These are phyloP conservation scores for Coemansia sp. DNA, from an alignment of 192 early-diverging fungal genomes.

Conservation along the genomic window DNA sequence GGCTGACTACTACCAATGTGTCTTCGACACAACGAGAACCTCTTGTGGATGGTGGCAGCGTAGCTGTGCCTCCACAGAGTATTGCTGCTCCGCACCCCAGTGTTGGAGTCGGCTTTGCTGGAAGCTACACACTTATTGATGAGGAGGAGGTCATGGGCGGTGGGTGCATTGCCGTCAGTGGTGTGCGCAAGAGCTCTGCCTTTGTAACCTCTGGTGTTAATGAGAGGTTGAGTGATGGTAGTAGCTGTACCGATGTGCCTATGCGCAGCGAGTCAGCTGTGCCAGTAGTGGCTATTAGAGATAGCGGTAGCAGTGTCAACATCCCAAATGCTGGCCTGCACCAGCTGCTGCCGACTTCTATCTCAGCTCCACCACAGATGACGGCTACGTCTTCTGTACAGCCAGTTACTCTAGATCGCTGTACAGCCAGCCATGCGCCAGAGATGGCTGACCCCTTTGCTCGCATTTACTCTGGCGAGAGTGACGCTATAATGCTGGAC, in stretches of 20 bases:
- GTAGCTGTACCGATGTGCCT: constrained; percentile 2
- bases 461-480: background rate
- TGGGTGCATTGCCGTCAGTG: constrained; percentile 18
- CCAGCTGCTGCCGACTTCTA: background rate
- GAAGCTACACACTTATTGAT: background rate
- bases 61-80: background rate
- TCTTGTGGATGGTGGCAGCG: background rate
- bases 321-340: constrained; percentile 1
- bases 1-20: constrained; percentile 3
- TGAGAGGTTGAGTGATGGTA: background rate
- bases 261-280: constrained; percentile 11
- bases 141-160: constrained; percentile 33
- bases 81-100: background rate
- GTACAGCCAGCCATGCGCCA: background rate
- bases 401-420: background rate
- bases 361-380: background rate
- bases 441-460: background rate
- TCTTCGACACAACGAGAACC: background rate
- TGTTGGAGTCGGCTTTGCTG: constrained; percentile 3
- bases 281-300: background rate
- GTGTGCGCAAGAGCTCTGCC: background rate
- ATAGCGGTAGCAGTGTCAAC: background rate
- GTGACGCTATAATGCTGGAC: constrained; percentile 5
- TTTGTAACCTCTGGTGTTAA: background rate
- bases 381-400: background rate